These are phyloP conservation scores for Lichtheimia ramosa DNA, from an alignment of 371 early-diverging fungal species.

Conservation along the genomic window DNA sequence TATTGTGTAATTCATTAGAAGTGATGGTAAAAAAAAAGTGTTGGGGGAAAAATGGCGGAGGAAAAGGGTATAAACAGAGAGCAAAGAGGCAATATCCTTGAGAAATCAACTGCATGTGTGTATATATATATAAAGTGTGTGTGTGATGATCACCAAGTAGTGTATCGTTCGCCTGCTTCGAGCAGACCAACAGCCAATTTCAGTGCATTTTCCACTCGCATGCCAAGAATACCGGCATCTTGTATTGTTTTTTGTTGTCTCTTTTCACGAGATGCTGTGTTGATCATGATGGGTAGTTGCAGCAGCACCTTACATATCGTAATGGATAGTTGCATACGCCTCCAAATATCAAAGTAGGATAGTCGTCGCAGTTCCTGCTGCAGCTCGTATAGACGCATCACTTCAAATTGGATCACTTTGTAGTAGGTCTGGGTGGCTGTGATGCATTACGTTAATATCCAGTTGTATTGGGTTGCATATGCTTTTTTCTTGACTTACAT, in stretches of 20 bases:
- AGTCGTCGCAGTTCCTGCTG: constrained; percentile 58
- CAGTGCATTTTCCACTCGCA: constrained; percentile 54
- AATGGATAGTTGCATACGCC: constrained; percentile 56
- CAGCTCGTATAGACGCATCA: constrained; percentile 59
- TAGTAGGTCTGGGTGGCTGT: constrained; percentile 62
- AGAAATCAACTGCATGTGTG: no score
- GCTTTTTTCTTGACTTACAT: constrained; percentile 41
- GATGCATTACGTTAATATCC: background rate
- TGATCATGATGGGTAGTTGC: constrained; percentile 60
- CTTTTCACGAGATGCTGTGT: constrained; percentile 32
- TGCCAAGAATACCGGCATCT: constrained; percentile 42
- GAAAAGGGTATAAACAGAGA: no score
- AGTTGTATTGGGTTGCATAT: background rate
- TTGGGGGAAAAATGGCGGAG: no score
- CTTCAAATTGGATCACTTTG: constrained; percentile 58
- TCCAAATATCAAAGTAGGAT: constrained; percentile 59
- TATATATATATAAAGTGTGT: no score
- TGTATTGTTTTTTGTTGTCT: constrained; percentile 20
- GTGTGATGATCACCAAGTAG: constrained; percentile 10
- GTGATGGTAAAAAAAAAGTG: no score
- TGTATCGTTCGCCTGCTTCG: constrained; percentile 57
- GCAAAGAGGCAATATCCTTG: no score
- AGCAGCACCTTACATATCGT: constrained; percentile 56
- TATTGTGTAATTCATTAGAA: no score
- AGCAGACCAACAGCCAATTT: constrained; percentile 53